Conservation (phyloP, 345 rosid genomes). For the Dipteronia sinensis region DNA sequence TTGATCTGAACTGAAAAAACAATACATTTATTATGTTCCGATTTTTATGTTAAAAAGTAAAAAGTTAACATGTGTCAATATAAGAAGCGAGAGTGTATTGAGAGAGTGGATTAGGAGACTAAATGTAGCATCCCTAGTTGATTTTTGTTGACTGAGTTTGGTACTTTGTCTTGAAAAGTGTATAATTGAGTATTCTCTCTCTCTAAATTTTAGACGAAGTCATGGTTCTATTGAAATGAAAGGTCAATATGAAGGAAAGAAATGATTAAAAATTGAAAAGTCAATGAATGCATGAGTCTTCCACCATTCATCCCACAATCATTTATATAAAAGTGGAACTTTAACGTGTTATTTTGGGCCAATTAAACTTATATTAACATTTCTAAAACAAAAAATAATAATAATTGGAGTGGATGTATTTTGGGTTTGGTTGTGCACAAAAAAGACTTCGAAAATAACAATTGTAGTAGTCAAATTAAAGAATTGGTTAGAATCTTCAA, state of each 20-base stretch:
- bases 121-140: no score
- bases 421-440: background rate
- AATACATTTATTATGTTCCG: no score
- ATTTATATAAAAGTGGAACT: background rate
- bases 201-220: background rate
- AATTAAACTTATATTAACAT: background rate
- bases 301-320: background rate
- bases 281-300: background rate
- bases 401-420: background rate
- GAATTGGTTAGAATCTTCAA: background rate
- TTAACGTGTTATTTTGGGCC: background rate
- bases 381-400: background rate
- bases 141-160: background rate
- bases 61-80: no score
- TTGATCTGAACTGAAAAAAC: no score
- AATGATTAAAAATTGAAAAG: constrained; percentile 9
- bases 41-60: no score
- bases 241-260: background rate
- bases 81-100: no score
- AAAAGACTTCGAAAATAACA: constrained; percentile 8
- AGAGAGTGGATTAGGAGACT: no score
- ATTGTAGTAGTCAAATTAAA: background rate
- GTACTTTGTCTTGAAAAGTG: background rate
- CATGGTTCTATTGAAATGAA: constrained; percentile 2
- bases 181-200: background rate